Conservation (phyloP, 768 basidiomycete species). For the Termitomyces sp. region DNA sequence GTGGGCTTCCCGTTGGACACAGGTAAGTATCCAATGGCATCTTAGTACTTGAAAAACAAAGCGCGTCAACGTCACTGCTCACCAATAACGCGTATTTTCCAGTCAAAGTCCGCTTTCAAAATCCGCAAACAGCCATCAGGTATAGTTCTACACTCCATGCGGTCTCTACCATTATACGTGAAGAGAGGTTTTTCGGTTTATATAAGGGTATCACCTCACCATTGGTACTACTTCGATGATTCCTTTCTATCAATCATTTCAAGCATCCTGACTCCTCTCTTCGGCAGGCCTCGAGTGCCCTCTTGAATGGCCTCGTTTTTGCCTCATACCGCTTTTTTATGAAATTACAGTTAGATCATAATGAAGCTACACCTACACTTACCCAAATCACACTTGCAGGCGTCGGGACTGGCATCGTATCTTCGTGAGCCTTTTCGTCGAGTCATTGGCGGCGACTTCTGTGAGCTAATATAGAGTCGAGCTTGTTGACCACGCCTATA, state of each 20-base stretch:
- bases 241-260: background rate
- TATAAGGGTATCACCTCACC: constrained; percentile 82
- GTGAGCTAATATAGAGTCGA: constrained; percentile 19
- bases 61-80: background rate
- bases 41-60: background rate
- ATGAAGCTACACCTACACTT: constrained; percentile 54
- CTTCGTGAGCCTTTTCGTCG: constrained; percentile 55
- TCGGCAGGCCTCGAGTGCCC: constrained; percentile 58
- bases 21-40: constrained; percentile 26
- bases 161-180: constrained; percentile 60
- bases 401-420: constrained; percentile 72
- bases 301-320: constrained; percentile 86
- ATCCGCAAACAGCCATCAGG: constrained; percentile 47
- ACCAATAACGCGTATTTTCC: background rate
- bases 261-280: background rate
- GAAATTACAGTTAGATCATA: constrained; percentile 53
- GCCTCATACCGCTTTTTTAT: constrained; percentile 80
- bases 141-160: constrained; percentile 69
- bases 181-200: constrained; percentile 65
- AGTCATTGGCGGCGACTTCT: constrained; percentile 1
- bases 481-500: constrained; percentile 75
- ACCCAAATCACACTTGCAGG: constrained; percentile 76
- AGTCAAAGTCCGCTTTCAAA: constrained; percentile 86
- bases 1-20: constrained; percentile 82
- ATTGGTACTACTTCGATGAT: constrained; percentile 51